Conservation (phyloP, 345 rosid genomes). For the Citrus unshiu region DNA sequence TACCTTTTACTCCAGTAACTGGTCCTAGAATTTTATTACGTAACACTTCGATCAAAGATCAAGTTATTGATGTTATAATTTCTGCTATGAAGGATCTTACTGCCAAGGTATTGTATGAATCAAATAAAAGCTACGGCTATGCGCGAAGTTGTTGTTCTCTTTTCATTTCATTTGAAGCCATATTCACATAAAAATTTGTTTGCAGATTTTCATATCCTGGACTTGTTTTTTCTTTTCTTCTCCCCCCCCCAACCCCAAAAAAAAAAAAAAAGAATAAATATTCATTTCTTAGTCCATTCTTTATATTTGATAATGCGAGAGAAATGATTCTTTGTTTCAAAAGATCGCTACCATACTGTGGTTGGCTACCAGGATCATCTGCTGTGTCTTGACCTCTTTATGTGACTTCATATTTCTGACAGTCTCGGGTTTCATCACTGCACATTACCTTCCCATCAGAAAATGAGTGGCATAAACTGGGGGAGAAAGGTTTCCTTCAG, state of each 20-base stretch:
- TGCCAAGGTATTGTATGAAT: slow-evolving; percentile 47
- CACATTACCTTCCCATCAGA: slow-evolving; percentile 87
- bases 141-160: neutral
- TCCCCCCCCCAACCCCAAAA: fast-evolving
- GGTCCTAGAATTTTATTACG: slow-evolving; percentile 87
- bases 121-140: neutral
- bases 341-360: neutral
- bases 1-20: slow-evolving; percentile 94
- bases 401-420: slow-evolving; percentile 18
- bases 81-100: slow-evolving; percentile 63
- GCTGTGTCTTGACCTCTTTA: slow-evolving; percentile 7
- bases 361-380: neutral
- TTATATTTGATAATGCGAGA: too few relatives aligned
- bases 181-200: neutral
- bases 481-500: slow-evolving; percentile 70
- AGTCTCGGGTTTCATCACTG: slow-evolving; percentile 80
- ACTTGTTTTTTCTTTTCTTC: neutral
- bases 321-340: too few relatives aligned
- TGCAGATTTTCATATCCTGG: neutral
- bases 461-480: slow-evolving; percentile 65
- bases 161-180: neutral
- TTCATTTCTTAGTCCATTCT: neutral
- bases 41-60: slow-evolving; percentile 52
- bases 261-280: neutral
- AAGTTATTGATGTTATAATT: slow-evolving; percentile 65